Evolutionary conservation across 345 rosid genomes (phyloP), one percentile per base, ranked within the genome.

Genomic region (Eucalyptus sp.): DNA sequence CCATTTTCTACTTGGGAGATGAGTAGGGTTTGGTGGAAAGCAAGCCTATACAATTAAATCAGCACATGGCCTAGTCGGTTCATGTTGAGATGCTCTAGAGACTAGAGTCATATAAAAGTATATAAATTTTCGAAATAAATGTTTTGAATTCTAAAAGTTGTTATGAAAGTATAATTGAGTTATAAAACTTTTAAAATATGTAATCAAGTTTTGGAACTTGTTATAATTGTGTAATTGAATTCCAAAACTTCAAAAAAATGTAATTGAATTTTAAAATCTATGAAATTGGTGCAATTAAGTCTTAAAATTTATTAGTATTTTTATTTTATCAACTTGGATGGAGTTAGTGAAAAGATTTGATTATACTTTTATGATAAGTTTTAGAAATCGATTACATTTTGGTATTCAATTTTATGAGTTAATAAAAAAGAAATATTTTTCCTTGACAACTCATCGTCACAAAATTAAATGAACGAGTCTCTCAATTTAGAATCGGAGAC

Each of bases 1-100:
- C 96, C 87, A 94, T 95, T 71, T 95, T 94, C 92, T 94, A 89
- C 93, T 89, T 95, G 11, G 93, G 86, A 56, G 96, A 94, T 3
- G 93, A 92, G 15, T 94, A 89, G 89, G 49, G 10, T 22, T 62
- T 56, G 13, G 29, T 10, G 62, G 29, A 56, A 25, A 56, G 5
- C 62, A 24, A 56, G 29, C 13, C 29, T 56, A 24, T 56, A 24
- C 29, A 4, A 2, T 6, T 6, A 66, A 16, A 8, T 16, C 22
- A 4, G 41, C 1, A 15, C 2, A 66, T 15, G 37, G 41, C 79
- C 18, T 31, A 14, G 17, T 66, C 20, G 41, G 41, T 8, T n/a
- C 41, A 16, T 15, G 41, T 31, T 31, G 79, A 31, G 79, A 4
- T 66, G 20, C 41, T 15, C 10, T 3, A 14, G 20, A 33, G 43